phyloP scores from a whole-genome alignment of 2,329 filamentous ascomycete genomes.

The Monilinia aucupariae region DNA sequence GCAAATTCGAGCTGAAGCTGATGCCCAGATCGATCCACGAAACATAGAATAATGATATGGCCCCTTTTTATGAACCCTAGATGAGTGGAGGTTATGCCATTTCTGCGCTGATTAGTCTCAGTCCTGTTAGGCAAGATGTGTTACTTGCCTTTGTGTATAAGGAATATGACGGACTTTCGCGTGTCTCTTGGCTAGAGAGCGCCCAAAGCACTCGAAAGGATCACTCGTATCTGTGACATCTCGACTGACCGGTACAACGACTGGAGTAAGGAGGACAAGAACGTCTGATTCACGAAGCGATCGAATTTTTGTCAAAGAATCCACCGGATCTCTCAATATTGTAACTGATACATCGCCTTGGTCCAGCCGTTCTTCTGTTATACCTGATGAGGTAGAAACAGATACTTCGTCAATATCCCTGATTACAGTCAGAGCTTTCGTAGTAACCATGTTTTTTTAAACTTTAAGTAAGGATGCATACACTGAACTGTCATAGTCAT shows the following conservation, averaged over 20 bases:
- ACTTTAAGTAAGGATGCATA: neutral
- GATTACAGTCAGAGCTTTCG: neutral
- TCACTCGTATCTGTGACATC: conserved; percentile 47
- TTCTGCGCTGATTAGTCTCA: conserved; percentile 18
- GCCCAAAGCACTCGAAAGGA: conserved; percentile 67
- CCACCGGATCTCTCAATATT: conserved; percentile 35
- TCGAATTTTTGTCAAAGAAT: conserved; percentile 44
- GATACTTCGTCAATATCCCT: conserved; percentile 11
- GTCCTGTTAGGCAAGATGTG: neutral
- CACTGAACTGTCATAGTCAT: conserved; percentile 5
- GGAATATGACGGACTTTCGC: conserved; percentile 64
- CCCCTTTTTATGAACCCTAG: conserved; percentile 34
- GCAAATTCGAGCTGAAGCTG: conserved; percentile 49
- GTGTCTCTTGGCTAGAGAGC: conserved; percentile 55
- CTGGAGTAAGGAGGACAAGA: conserved; percentile 58
- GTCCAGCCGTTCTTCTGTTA: neutral
- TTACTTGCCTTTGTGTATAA: conserved; percentile 50
- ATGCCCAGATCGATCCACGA: conserved; percentile 39
- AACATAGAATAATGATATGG: conserved; percentile 45
- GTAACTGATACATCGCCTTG: conserved; percentile 17
- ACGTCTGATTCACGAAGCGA: conserved; percentile 46
- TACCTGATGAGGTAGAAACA: neutral
- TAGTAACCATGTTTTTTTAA: neutral
- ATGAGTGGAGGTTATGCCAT: conserved; percentile 46
- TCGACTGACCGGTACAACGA: conserved; percentile 44